These are phyloP conservation scores for Didymellaceae sp. DNA, from an alignment of 2,329 filamentous ascomycete genomes.

Conservation along the genomic window DNA sequence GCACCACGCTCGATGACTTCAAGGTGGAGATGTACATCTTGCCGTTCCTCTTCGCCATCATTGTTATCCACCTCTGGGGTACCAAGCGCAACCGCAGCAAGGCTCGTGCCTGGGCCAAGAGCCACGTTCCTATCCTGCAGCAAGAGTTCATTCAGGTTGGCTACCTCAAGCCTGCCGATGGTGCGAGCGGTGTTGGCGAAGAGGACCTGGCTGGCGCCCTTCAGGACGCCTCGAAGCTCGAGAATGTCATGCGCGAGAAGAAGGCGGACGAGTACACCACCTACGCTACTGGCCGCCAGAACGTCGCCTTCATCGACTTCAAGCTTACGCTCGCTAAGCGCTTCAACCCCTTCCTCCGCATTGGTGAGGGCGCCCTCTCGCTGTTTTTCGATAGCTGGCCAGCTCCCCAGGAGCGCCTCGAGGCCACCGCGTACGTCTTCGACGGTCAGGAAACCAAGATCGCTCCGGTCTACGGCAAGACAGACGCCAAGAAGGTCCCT, in stretches of 20 bases:
- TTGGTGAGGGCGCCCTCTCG: conserved; percentile 71
- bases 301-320: conserved; percentile 88
- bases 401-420: conserved; percentile 72
- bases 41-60: conserved; percentile 73
- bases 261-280: conserved; percentile 83
- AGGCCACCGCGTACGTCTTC: conserved; percentile 84
- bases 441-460: conserved; percentile 87
- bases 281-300: conserved; percentile 91
- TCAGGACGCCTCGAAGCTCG: conserved; percentile 56
- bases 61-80: conserved; percentile 82
- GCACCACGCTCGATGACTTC: conserved; percentile 83
- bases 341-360: conserved; percentile 76
- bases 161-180: conserved; percentile 61
- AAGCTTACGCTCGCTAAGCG: conserved; percentile 82
- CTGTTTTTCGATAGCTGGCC: conserved; percentile 82
- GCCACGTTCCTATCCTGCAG: conserved; percentile 73
- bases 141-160: conserved; percentile 89
- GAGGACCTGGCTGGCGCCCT: conserved; percentile 45
- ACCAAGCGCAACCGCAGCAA: conserved; percentile 79
- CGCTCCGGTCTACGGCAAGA: conserved; percentile 68
- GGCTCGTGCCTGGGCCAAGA: conserved; percentile 79
- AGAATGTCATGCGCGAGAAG: conserved; percentile 79
- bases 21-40: conserved; percentile 84
- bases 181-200: conserved; percentile 55
- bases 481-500: conserved; percentile 66